Evolutionary conservation across 1,284 basidiomycete genomes (phyloP), one percentile per base, ranked within the genome.

Genomic region (Pulveroboletus sp.): DNA sequence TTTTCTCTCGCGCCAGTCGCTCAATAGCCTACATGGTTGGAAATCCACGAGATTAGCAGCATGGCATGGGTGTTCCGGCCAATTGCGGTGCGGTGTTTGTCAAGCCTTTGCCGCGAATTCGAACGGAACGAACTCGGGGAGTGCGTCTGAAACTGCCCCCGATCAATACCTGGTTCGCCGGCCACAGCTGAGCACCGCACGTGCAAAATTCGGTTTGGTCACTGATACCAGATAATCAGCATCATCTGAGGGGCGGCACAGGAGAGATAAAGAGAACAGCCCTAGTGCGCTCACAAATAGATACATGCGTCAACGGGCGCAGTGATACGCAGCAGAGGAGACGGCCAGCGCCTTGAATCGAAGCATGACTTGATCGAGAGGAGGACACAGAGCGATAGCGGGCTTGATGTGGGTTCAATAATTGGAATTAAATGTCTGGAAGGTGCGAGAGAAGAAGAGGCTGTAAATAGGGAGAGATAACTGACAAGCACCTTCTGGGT

Each of bases 181-280:
- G 70, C 66, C 69, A 68, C 69, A 71, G 66, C 56, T 53, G 49
- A 49, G 60, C 67, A 66, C 58, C 43, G 64, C 69, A 67, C 24
- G 40, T 46, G 46, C 39, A 22, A 38, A 11, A 46, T 58, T 40
- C 52, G 46, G 57, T 26, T 38, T 14, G 43, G 43, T 35, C n/a
- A 6, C 44, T 35, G 60, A 35, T 58, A 68, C 56, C 63, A 66
- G 66, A 68, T 70, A 65, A 65, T 31, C 40, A 18, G 38, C 20
- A 40, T 26, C 46, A 22, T 33, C 18, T 17, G 25, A 58, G 42
- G 52, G 39, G 49, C 36, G 31, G 46, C 49, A 54, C 62, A 56
- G 55, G 35, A 48, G 40, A 44, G 55, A 47, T 44, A 54, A n/a
- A n/a, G 35, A 43, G 62, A 49, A 58, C 29, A 49, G 45, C 43